Base-by-base conservation (phyloP, 345 rosid genomes). In the Corchorus capsularis region DNA sequence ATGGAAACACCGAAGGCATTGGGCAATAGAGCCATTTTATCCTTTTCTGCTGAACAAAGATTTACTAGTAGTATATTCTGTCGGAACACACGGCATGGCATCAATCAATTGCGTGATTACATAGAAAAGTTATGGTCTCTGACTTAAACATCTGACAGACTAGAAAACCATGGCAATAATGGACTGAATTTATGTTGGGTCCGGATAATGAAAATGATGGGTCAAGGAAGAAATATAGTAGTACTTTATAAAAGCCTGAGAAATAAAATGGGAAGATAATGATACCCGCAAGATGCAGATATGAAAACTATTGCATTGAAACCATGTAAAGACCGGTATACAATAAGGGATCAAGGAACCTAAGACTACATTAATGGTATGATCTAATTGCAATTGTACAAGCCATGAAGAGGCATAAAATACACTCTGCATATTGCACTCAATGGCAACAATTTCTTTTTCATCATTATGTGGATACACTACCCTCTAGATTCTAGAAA, bases 341-440 rank as follows among this genome's bases (percentile, higher is more conserved):
- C 80, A 81, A 75, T 75, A 69, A 79, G 59, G 56, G 68, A 72
- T 62, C 59, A 81, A 64, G 71, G 77, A 69, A 73, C 84, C 87
- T 82, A 82, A 27, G 75, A 59, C 80, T 83, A 75, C 59, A 72
- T 76, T 78, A 60, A 87, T 83, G 81, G 45, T 69, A 77, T 45
- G 68, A 60, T n/a, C 74, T 72, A 62, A 61, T 63, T 70, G 85
- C 76, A 82, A 67, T 83, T 70, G 70, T 69, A 75, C 76, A 73
- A 76, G 74, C 82, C 73, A 49, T 41, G 39, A 69, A 62, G 13
- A 69, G 76, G 75, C 74, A 68, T 74, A 68, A 20, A 54, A 46
- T 71, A 82, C 79, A 65, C 62, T 20, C 61, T 52, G 72, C 63
- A 20, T 55, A 27, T 70, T 70, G 71, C 57, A 69, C 52, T 54